Conservation (phyloP, 768 basidiomycete genomes). For the Suillus plorans region DNA sequence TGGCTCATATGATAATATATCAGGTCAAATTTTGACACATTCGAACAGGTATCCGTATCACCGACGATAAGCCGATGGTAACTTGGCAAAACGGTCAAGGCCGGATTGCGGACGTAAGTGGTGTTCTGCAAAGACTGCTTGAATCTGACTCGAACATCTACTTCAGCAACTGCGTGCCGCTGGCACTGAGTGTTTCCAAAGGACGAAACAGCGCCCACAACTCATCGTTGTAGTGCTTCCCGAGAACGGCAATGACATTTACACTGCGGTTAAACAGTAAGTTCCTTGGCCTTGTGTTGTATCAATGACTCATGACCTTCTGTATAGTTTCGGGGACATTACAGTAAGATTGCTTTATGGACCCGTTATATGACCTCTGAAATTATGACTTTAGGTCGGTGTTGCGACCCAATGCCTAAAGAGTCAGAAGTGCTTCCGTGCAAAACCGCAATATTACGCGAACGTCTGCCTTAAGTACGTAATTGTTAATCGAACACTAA, state of each 20-base stretch:
- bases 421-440: constrained; percentile 59
- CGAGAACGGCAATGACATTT: constrained; percentile 73
- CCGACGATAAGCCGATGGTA: constrained; percentile 43
- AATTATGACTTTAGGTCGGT: constrained; percentile 46
- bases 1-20: constrained; percentile 8
- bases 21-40: background rate
- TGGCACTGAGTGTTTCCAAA: constrained; percentile 46
- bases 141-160: background rate
- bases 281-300: constrained; percentile 24
- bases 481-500: background rate
- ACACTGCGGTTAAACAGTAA: constrained; percentile 77
- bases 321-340: constrained; percentile 70
- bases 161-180: constrained; percentile 48
- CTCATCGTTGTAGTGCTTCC: constrained; percentile 72
- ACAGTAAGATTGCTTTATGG: constrained; percentile 34
- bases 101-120: constrained; percentile 44
- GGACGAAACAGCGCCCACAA: constrained; percentile 43
- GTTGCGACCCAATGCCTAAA: constrained; percentile 82
- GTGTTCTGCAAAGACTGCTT: background rate
- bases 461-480: constrained; percentile 79
- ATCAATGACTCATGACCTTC: constrained; percentile 10
- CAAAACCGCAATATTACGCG: constrained; percentile 76
- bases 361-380: background rate
- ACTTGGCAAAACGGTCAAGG: constrained; percentile 61
- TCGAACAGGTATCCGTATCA: constrained; percentile 57